Conservation (phyloP, 192 early-diverging fungal species). For the Coemansia sp. region DNA sequence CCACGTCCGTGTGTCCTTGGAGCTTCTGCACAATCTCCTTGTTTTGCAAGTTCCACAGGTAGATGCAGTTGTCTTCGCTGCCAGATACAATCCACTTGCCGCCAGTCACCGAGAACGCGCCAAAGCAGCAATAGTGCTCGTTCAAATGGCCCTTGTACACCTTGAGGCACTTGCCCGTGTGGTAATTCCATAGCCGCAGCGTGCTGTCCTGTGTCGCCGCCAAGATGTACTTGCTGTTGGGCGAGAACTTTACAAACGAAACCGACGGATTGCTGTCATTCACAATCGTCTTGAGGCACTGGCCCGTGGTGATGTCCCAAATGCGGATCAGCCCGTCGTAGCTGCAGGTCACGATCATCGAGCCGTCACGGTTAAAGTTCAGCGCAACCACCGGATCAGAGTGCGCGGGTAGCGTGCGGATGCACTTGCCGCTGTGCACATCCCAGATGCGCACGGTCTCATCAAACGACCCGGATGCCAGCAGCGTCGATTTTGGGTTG, state of each 20-base stretch:
- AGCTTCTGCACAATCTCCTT: slow-evolving; percentile 92
- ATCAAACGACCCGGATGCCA: slow-evolving; percentile 97
- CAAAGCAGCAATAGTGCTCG: slow-evolving; percentile 87
- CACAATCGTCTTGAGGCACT: slow-evolving; percentile 95
- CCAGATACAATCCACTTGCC: slow-evolving; percentile 91
- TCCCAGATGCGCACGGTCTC: slow-evolving; percentile 98
- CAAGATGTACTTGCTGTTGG: slow-evolving; percentile 97
- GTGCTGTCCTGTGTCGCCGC: slow-evolving; percentile 92
- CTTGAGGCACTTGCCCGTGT: slow-evolving; percentile 94
- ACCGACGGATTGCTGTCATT: slow-evolving; percentile 95
- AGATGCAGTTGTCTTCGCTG: slow-evolving; percentile 89
- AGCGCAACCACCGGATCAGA: slow-evolving; percentile 93
- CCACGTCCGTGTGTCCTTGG: slow-evolving; percentile 89
- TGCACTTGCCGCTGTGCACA: slow-evolving; percentile 84
- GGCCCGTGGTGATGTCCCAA: slow-evolving; percentile 97
- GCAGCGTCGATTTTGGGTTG: slow-evolving; percentile 87
- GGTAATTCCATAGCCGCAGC: slow-evolving; percentile 89
- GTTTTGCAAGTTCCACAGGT: slow-evolving; percentile 97
- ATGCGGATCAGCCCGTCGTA: slow-evolving; percentile 97
- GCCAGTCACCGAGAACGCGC: slow-evolving; percentile 89
- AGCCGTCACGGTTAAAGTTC: slow-evolving; percentile 96
- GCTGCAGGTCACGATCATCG: slow-evolving; percentile 90
- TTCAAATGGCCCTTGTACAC: slow-evolving; percentile 90
- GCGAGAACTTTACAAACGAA: slow-evolving; percentile 97
- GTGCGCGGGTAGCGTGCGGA: slow-evolving; percentile 89